Evolutionary conservation across 768 basidiomycete species (phyloP), one percentile per base, ranked within the genome.

Genomic region (Phlegmacium glaucopus): DNA sequence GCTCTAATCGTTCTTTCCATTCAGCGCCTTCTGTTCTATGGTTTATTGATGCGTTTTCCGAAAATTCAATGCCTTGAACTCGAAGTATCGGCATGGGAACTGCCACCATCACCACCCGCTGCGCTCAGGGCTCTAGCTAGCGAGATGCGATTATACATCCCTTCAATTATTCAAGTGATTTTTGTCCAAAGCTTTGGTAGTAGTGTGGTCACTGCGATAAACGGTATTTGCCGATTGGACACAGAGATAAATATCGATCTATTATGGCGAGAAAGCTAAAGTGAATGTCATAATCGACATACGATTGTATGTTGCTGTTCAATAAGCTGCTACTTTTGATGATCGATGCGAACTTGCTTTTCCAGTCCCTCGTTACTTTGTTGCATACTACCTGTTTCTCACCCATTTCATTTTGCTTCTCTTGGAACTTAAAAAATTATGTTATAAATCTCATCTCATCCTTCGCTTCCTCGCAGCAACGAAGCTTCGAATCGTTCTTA

Each of bases 51-150:
- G 70, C 74, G 67, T 22, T 67, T 85, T 18, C 68, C 67, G 1
- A 65, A 60, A 10, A 68, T 86, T 10, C 68, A 72, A 50, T 81
- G 77, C 52, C 58, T 82, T 40, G 85, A 86, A 54, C 66, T 86
- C 6, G 85, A 86, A 35, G 70, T 86, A 22, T 78, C 79, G 15
- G 76, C 79, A 42, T 87, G 85, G 85, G 71, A 74, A 4, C 85
- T 84, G 8, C 61, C 76, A 7, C 84, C 80, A 8, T 61, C 70
- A 11, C 66, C 77, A 26, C 68, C 73, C 2, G 61, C 74, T 6
- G 83, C 82, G 3, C 61, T 83, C 35, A 76, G 81, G 16, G 80
- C 82, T 2, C 66, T 87, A 6, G 75, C 76, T 3, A 72, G 71
- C 45, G 85, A 87, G 62, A 64, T 87, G 41, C 74, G 77, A 34